phyloP scores from a whole-genome alignment of 768 basidiomycete species.

The Leucogyrophana mollusca region DNA sequence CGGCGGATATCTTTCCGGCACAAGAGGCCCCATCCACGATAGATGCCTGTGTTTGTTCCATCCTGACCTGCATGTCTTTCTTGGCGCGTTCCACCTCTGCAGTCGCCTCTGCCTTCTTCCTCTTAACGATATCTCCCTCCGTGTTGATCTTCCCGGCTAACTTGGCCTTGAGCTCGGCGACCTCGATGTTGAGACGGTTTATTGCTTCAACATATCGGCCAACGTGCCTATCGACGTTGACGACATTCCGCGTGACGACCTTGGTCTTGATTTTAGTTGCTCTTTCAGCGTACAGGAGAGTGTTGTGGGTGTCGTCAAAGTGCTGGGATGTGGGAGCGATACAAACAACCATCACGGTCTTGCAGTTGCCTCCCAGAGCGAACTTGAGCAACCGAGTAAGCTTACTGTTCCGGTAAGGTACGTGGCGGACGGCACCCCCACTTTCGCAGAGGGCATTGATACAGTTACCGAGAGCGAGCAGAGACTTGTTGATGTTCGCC shows the following conservation, averaged over 20 bases:
- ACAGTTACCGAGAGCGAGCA: slow-evolving; percentile 95
- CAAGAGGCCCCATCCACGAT: slow-evolving; percentile 78
- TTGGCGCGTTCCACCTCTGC: slow-evolving; percentile 74
- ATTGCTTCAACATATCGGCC: slow-evolving; percentile 95
- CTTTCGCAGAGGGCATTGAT: slow-evolving; percentile 98
- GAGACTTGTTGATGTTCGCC: slow-evolving; percentile 98
- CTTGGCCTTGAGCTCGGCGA: slow-evolving; percentile 83
- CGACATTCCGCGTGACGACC: slow-evolving; percentile 91
- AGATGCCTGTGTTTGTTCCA: slow-evolving; percentile 66
- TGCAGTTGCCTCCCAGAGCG: slow-evolving; percentile 97
- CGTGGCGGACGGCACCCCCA: slow-evolving; percentile 81
- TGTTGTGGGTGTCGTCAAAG: slow-evolving; percentile 99
- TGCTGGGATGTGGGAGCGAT: slow-evolving; percentile 92
- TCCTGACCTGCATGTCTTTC: slow-evolving; percentile 67
- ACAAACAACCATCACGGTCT: slow-evolving; percentile 99
- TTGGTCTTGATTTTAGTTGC: slow-evolving; percentile 99
- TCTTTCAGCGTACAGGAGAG: slow-evolving; percentile 94
- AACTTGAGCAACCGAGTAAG: slow-evolving; percentile 97
- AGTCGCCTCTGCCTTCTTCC: slow-evolving; percentile 69
- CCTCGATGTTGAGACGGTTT: slow-evolving; percentile 80
- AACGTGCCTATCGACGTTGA: slow-evolving; percentile 93
- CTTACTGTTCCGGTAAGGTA: slow-evolving; percentile 98
- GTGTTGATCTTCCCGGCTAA: slow-evolving; percentile 66
- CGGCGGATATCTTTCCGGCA: slow-evolving; percentile 66
- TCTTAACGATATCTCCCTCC: slow-evolving; percentile 61